phyloP scores from a whole-genome alignment of 2,329 filamentous ascomycete genomes.

The Aspergillaceae sp. region DNA sequence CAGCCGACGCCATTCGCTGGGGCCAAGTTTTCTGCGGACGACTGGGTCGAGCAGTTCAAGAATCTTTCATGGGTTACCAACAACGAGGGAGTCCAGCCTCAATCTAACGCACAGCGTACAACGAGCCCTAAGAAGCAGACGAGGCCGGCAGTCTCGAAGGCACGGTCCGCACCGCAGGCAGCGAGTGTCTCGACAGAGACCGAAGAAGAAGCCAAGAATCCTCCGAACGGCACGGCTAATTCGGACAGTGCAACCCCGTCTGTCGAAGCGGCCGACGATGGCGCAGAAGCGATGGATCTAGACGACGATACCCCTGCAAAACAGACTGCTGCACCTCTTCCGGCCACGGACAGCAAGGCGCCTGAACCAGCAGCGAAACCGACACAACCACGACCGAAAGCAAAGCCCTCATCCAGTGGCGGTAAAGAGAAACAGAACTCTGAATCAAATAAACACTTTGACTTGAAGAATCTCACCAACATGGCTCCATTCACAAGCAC shows the following conservation, averaged over 20 bases:
- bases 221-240: slow-evolving; percentile 11
- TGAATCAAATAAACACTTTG: slow-evolving; percentile 21
- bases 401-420: slow-evolving; percentile 8
- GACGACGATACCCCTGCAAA: slow-evolving; percentile 29
- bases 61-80: slow-evolving; percentile 25
- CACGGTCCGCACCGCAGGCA: slow-evolving; percentile 22
- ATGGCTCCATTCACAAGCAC: slow-evolving; percentile 42
- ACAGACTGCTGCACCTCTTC: neutral
- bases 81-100: slow-evolving; percentile 16
- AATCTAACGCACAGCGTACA: slow-evolving; percentile 18
- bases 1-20: slow-evolving; percentile 24
- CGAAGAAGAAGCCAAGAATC: slow-evolving; percentile 32
- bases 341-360: too few relatives aligned
- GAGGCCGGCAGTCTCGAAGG: slow-evolving; percentile 17
- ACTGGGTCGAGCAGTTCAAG: slow-evolving; percentile 31
- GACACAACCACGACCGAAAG: slow-evolving; percentile 8
- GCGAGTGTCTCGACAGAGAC: slow-evolving; percentile 32
- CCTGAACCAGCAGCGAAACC: too few relatives aligned
- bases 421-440: slow-evolving; percentile 5
- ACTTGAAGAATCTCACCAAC: slow-evolving; percentile 44
- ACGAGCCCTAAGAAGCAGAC: slow-evolving; percentile 28
- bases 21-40: slow-evolving; percentile 30
- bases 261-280: slow-evolving; percentile 9
- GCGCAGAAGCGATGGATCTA: slow-evolving; percentile 40
- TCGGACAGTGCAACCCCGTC: slow-evolving; percentile 10